Conservation (phyloP, 306 rosid species). For the Dicorynia guianensis region DNA sequence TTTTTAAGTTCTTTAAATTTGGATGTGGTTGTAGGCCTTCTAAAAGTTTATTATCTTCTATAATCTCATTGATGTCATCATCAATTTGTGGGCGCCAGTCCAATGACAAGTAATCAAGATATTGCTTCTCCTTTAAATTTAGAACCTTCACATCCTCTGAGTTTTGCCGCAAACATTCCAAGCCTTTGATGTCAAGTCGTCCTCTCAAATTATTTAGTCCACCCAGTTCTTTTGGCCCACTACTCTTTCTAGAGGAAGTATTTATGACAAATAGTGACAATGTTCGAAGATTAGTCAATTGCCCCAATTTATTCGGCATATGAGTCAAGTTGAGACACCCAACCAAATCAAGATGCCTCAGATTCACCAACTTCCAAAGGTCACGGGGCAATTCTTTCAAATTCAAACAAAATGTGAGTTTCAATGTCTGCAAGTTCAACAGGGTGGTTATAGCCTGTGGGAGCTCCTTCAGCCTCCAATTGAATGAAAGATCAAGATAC, state of each 20-base stretch:
- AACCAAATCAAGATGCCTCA: constrained; percentile 8
- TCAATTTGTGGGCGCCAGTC: background rate
- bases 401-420: background rate
- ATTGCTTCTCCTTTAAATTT: constrained; percentile 1
- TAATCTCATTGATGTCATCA: background rate
- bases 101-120: background rate
- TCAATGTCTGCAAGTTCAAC: background rate
- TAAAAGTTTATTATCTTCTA: background rate
- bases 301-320: background rate
- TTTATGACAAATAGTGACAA: background rate
- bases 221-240: background rate
- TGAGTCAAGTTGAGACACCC: background rate
- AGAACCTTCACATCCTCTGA: background rate
- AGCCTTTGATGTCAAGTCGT: background rate
- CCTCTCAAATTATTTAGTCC: constrained; percentile 4
- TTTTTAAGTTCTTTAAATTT: accelerated
- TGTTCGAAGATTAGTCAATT: background rate
- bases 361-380: constrained; percentile 10
- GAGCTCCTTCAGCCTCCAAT: background rate
- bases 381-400: background rate
- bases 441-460: background rate
- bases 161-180: background rate
- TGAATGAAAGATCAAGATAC: background rate
- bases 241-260: background rate
- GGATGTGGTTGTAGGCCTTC: background rate